Evolutionary conservation across 2,329 filamentous ascomycete species (phyloP).

Genomic region (Cadophora sp.): DNA sequence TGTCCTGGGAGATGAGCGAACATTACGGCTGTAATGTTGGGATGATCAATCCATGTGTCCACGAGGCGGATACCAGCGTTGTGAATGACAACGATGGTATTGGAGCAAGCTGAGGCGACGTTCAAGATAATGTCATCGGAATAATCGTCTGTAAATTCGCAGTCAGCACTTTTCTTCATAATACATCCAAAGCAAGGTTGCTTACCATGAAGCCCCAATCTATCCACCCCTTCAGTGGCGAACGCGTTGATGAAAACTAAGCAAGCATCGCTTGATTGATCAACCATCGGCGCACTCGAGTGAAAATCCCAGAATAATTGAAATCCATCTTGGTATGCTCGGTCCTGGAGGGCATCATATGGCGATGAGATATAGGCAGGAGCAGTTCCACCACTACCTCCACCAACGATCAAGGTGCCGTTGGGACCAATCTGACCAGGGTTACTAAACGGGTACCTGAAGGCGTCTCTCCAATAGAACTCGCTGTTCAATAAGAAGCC

Average conservation of each 20-base stretch:
- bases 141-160: slow-evolving; percentile 54
- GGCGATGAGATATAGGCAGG: neutral
- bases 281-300: slow-evolving; percentile 45
- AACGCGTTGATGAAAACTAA: slow-evolving; percentile 72
- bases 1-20: slow-evolving; percentile 66
- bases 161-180: no score
- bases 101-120: slow-evolving; percentile 59
- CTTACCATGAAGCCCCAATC: no score
- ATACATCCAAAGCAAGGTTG: no score
- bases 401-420: neutral
- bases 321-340: slow-evolving; percentile 55
- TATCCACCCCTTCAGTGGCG: slow-evolving; percentile 52
- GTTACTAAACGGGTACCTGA: no score
- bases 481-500: no score
- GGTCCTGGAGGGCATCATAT: neutral
- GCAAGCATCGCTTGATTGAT: slow-evolving; percentile 61
- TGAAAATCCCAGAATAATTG: slow-evolving; percentile 65
- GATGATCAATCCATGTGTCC: slow-evolving; percentile 62
- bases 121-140: slow-evolving; percentile 59
- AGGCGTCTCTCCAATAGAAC: no score
- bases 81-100: slow-evolving; percentile 69
- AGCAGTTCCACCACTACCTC: neutral
- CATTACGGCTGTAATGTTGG: slow-evolving; percentile 67
- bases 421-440: no score
- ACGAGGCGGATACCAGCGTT: slow-evolving; percentile 50